Percentiles rank a stretch among this genome's conserved stretches.
Evolutionary conservation across 73 alveolate genomes (phyloP).

Genomic region (Durusdinium trenchii): DNA sequence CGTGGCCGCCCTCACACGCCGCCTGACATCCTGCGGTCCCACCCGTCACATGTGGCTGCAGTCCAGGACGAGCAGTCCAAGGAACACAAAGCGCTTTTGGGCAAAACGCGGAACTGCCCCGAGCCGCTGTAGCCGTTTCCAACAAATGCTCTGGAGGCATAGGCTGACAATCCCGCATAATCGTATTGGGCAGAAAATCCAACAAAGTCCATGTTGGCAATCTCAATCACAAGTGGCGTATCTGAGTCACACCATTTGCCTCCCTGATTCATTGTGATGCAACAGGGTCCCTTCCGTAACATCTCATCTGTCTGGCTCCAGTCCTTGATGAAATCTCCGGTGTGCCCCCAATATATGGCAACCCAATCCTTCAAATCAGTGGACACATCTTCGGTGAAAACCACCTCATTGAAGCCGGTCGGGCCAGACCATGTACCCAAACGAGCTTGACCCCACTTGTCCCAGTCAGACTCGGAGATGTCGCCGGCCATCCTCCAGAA

Average conservation of each 20-base stretch:
- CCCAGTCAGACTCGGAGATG: background rate
- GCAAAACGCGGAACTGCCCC: background rate
- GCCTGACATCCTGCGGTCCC: background rate
- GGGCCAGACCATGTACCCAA: constrained; percentile 27
- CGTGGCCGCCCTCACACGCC: too few species aligned
- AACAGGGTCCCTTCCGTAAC: constrained; percentile 30
- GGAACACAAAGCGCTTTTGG: background rate
- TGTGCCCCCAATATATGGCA: constrained; percentile 37
- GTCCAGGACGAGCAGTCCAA: constrained; percentile 38
- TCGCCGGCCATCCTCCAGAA: constrained; percentile 15
- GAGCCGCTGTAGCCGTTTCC: background rate
- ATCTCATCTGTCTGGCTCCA: constrained; percentile 39
- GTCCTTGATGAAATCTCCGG: constrained; percentile 6
- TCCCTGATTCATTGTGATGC: background rate
- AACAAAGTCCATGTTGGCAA: constrained; percentile 50
- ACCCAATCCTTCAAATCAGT: background rate
- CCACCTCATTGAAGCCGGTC: constrained; percentile 28
- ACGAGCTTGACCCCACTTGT: constrained; percentile 17
- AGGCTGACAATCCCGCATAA: constrained; percentile 6
- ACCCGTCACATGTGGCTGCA: constrained; percentile 10
- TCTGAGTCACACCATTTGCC: constrained; percentile 18
- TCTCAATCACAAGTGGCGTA: background rate
- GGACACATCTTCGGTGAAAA: background rate
- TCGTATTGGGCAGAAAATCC: constrained; percentile 39
- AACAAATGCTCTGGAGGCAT: background rate